Percentiles rank a stretch among this genome's conserved stretches.
These are phyloP conservation scores for Alternaria ventricosa DNA, from an alignment of 2,329 filamentous ascomycete genomes.

Conservation along the genomic window DNA sequence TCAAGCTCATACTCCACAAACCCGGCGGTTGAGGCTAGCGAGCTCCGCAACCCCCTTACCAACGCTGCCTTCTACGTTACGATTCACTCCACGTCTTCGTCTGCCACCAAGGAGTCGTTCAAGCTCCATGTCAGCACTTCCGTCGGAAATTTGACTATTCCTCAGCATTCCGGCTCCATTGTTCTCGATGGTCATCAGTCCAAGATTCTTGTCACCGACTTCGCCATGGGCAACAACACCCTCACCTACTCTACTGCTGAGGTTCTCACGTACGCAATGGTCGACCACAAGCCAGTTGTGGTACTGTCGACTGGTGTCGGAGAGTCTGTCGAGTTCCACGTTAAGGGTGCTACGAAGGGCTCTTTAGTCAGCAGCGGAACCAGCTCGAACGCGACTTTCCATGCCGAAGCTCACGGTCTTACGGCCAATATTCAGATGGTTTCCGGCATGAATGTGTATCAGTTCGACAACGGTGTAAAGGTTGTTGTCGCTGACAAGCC, in stretches of 20 bases:
- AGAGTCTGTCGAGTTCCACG: slow-evolving; percentile 51
- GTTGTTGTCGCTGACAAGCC: slow-evolving; percentile 48
- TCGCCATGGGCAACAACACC: slow-evolving; percentile 60
- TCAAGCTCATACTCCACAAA: slow-evolving; percentile 61
- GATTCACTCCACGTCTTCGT: slow-evolving; percentile 62
- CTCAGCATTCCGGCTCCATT: slow-evolving; percentile 57
- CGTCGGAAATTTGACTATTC: slow-evolving; percentile 60
- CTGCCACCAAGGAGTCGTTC: slow-evolving; percentile 60
- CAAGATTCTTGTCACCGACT: slow-evolving; percentile 68
- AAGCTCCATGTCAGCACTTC: slow-evolving; percentile 64
- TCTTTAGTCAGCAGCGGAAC: slow-evolving; percentile 49
- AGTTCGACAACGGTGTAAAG: slow-evolving; percentile 47
- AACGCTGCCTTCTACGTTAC: slow-evolving; percentile 66
- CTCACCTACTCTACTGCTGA: slow-evolving; percentile 63
- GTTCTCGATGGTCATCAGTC: slow-evolving; percentile 66
- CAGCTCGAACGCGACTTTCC: slow-evolving; percentile 53
- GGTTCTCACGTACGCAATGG: slow-evolving; percentile 54
- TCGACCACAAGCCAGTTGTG: slow-evolving; percentile 47
- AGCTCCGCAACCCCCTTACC: slow-evolving; percentile 65
- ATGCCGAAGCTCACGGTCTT: slow-evolving; percentile 47
- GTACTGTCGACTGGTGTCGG: slow-evolving; percentile 50
- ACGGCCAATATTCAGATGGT: slow-evolving; percentile 42
- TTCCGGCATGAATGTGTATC: slow-evolving; percentile 41
- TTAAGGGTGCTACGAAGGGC: slow-evolving; percentile 47
- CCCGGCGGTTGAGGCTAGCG: slow-evolving; percentile 58